Conservation (phyloP, 306 rosid species). For the Quillaja saponaria region DNA sequence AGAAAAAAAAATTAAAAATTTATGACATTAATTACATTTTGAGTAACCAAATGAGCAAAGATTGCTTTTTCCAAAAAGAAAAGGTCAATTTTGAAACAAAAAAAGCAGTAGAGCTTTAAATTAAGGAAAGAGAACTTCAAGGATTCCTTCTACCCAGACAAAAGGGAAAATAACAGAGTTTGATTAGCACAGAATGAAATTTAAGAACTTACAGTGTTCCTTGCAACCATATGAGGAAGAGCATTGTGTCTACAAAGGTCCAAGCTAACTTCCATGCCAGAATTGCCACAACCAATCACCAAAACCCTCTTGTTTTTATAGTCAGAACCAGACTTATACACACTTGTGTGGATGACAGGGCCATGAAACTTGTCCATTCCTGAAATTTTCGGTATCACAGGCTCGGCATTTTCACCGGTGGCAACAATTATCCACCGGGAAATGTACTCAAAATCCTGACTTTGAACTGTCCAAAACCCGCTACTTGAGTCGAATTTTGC, state of each 20-base stretch:
- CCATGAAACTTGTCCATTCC: conserved; percentile 64
- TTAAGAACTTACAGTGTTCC: conserved; percentile 66
- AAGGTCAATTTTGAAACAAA: conserved; percentile 23
- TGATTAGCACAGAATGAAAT: background rate
- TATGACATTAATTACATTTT: conserved; percentile 16
- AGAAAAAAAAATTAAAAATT: background rate
- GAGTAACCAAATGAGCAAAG: conserved; percentile 28
- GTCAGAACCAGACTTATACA: conserved; percentile 59
- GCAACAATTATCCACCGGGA: conserved; percentile 84
- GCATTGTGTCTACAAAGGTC: conserved; percentile 89
- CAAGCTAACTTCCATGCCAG: conserved; percentile 99
- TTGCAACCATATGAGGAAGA: conserved; percentile 70
- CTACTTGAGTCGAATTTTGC: conserved; percentile 49
- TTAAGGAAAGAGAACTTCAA: too few relatives aligned
- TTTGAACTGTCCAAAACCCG: conserved; percentile 58
- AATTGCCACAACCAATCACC: conserved; percentile 92
- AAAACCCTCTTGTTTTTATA: conserved; percentile 61
- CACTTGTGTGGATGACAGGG: conserved; percentile 55
- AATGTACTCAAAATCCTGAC: conserved; percentile 44
- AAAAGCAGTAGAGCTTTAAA: too few relatives aligned
- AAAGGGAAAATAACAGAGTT: too few relatives aligned
- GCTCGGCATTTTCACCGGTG: conserved; percentile 94
- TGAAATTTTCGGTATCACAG: conserved; percentile 51
- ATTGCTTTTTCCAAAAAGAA: background rate
- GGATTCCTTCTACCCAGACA: too few relatives aligned